phyloP scores from a whole-genome alignment of 106 monocot genomes.

The Platanthera guangdongensis region DNA sequence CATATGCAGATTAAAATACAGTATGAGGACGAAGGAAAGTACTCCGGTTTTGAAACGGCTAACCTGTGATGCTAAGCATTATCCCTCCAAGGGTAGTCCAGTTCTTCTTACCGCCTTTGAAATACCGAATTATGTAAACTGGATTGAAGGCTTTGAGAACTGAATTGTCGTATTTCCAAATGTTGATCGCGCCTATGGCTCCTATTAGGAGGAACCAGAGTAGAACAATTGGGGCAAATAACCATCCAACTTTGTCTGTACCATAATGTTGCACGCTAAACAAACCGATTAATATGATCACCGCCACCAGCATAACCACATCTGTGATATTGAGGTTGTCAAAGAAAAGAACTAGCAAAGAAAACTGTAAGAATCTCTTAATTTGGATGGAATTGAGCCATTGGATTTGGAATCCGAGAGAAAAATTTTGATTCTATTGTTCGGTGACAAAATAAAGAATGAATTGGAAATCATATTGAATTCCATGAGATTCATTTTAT shows the following conservation, averaged over 20 bases:
- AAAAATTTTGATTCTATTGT: neutral
- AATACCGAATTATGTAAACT: slow-evolving; percentile 60
- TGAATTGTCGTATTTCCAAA: slow-evolving; percentile 63
- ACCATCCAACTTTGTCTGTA: slow-evolving; percentile 45
- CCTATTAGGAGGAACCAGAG: slow-evolving; percentile 83
- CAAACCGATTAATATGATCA: slow-evolving; percentile 30
- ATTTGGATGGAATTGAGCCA: too few species aligned
- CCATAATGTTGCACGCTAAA: slow-evolving; percentile 56
- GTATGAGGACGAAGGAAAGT: neutral
- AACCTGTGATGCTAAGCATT: slow-evolving; percentile 86
- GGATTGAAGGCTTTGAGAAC: slow-evolving; percentile 86
- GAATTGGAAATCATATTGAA: too few species aligned
- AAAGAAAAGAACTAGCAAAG: neutral
- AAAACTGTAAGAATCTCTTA: slow-evolving; percentile 5
- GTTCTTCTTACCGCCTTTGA: slow-evolving; percentile 34
- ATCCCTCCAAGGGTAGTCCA: slow-evolving; percentile 96
- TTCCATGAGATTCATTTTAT: too few species aligned
- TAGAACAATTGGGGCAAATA: slow-evolving; percentile 38
- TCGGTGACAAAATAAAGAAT: neutral
- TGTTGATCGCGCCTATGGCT: slow-evolving; percentile 62
- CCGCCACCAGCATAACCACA: slow-evolving; percentile 39
- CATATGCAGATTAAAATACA: neutral
- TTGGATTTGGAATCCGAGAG: neutral
- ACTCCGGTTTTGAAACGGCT: neutral
- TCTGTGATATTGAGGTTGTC: slow-evolving; percentile 20